Evolutionary conservation across 2,329 filamentous ascomycete genomes (phyloP).

Genomic region (Penicillium sp.): DNA sequence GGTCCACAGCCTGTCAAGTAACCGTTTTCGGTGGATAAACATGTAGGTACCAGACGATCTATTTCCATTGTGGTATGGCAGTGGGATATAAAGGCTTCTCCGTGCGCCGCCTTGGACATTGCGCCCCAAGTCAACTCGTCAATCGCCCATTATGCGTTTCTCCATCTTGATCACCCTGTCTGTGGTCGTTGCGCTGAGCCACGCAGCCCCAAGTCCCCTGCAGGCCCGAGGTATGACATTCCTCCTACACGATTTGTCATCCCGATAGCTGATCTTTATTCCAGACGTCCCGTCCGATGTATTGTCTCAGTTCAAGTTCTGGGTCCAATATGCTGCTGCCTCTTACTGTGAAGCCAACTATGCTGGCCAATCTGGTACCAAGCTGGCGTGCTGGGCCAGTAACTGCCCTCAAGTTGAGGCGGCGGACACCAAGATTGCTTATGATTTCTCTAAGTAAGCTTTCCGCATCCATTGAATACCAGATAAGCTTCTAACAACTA

Average conservation of each 20-base stretch:
- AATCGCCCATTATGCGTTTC: conserved; percentile 9
- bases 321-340: conserved; percentile 52
- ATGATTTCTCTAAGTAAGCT: conserved; percentile 48
- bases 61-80: neutral
- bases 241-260: neutral
- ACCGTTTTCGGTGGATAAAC: neutral
- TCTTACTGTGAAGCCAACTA: conserved; percentile 51
- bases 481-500: neutral
- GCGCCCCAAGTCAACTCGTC: neutral
- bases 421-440: conserved; percentile 31
- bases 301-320: conserved; percentile 40
- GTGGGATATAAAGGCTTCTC: conserved; percentile 2
- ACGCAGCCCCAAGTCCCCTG: conserved; percentile 10
- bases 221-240: conserved; percentile 14
- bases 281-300: conserved; percentile 14
- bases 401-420: conserved; percentile 48
- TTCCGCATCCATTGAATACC: neutral
- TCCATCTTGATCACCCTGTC: conserved; percentile 10
- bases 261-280: neutral
- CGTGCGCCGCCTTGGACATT: neutral
- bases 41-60: neutral
- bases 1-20: neutral
- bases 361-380: conserved; percentile 37
- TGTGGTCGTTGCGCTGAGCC: conserved; percentile 4
- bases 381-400: conserved; percentile 42